phyloP scores from a whole-genome alignment of 2,329 filamentous ascomycete species.

The Cladophialophora exuberans region DNA sequence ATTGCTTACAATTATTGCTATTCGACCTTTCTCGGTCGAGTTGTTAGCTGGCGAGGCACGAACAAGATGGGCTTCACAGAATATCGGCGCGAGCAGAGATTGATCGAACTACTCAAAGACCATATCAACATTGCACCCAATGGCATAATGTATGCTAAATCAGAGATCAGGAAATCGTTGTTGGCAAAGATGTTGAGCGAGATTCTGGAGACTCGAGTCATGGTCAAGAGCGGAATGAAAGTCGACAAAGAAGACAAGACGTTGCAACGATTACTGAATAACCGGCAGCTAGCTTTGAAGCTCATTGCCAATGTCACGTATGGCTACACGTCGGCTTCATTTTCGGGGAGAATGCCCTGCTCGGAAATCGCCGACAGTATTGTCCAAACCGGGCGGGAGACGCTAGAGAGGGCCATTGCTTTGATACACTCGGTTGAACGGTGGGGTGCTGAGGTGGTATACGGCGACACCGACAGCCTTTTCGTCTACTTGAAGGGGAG shows the following conservation, averaged over 20 bases:
- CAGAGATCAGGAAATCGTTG: slow-evolving; percentile 83
- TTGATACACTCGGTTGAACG: slow-evolving; percentile 83
- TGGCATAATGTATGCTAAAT: slow-evolving; percentile 91
- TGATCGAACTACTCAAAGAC: slow-evolving; percentile 78
- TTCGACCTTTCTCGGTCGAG: slow-evolving; percentile 88
- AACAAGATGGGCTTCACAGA: slow-evolving; percentile 95
- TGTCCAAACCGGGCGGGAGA: slow-evolving; percentile 93
- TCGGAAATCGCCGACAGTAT: slow-evolving; percentile 98
- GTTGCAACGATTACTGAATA: slow-evolving; percentile 85
- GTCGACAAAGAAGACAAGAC: slow-evolving; percentile 84
- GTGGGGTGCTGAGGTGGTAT: slow-evolving; percentile 96
- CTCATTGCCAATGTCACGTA: slow-evolving; percentile 99
- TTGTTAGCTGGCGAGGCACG: slow-evolving; percentile 82
- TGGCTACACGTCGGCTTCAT: slow-evolving; percentile 94
- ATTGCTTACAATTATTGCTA: slow-evolving; percentile 99
- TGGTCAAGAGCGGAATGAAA: slow-evolving; percentile 98
- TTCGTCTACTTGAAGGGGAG: slow-evolving; percentile 89
- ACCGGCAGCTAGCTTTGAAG: slow-evolving; percentile 90
- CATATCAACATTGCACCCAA: slow-evolving; percentile 93
- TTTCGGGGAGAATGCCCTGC: slow-evolving; percentile 96
- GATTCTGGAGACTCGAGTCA: slow-evolving; percentile 91
- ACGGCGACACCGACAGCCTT: slow-evolving; percentile 94
- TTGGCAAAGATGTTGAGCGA: slow-evolving; percentile 96
- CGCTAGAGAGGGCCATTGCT: slow-evolving; percentile 88
- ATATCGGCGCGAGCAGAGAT: slow-evolving; percentile 74